phyloP scores from a whole-genome alignment of 345 rosid genomes.

The Rubroshorea leprosula region DNA sequence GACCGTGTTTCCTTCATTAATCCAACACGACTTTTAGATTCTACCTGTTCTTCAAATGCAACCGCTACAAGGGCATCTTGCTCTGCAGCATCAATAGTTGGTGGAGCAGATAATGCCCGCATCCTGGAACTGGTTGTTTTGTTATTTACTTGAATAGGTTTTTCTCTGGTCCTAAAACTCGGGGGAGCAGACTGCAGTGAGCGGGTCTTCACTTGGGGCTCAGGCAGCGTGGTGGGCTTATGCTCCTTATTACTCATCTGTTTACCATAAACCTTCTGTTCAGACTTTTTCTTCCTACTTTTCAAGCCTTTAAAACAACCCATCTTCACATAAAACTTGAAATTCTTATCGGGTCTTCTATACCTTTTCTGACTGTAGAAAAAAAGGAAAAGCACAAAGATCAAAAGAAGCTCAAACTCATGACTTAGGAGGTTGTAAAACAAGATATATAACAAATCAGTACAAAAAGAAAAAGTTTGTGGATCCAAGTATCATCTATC shows the following conservation, averaged over 20 bases:
- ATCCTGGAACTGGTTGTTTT: slow-evolving; percentile 36
- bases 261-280: slow-evolving; percentile 37
- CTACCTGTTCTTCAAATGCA: slow-evolving; percentile 64
- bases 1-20: slow-evolving; percentile 38
- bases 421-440: too few species aligned
- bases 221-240: slow-evolving; percentile 65
- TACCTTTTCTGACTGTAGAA: too few species aligned
- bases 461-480: too few species aligned
- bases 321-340: slow-evolving; percentile 45
- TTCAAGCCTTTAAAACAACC: slow-evolving; percentile 83
- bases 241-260: slow-evolving; percentile 48
- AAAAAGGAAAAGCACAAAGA: too few species aligned
- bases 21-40: slow-evolving; percentile 36
- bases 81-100: slow-evolving; percentile 78
- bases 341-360: too few species aligned
- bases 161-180: slow-evolving; percentile 84
- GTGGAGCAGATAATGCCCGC: slow-evolving; percentile 79
- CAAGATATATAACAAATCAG: too few species aligned
- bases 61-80: slow-evolving; percentile 53
- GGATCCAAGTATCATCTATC: too few species aligned
- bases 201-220: slow-evolving; percentile 58
- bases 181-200: slow-evolving; percentile 89
- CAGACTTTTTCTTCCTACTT: slow-evolving; percentile 69
- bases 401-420: too few species aligned
- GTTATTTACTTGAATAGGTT: slow-evolving; percentile 46